phyloP scores from a whole-genome alignment of 1,284 basidiomycete genomes.

The Boletus subluridellus region DNA sequence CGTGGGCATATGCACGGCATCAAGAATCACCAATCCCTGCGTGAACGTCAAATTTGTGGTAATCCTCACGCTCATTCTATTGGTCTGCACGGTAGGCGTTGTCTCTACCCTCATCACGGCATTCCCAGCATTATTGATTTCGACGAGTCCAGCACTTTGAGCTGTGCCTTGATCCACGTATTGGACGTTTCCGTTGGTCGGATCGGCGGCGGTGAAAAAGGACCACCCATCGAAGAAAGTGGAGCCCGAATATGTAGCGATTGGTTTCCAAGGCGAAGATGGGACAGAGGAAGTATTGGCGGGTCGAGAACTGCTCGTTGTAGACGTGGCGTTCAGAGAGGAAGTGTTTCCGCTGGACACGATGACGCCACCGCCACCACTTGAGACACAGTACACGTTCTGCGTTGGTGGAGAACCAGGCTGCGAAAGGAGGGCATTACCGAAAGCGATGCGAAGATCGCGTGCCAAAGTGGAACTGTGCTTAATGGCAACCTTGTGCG shows the following conservation, averaged over 20 bases:
- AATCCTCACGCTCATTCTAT: conserved; percentile 74
- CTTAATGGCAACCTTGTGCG: conserved; percentile 44
- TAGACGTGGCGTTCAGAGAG: conserved; percentile 19
- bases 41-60: conserved; percentile 57
- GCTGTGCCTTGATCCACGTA: conserved; percentile 57
- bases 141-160: conserved; percentile 47
- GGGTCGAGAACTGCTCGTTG: conserved; percentile 19
- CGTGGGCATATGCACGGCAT: conserved; percentile 86
- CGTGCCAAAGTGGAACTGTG: conserved; percentile 58
- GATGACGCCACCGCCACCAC: conserved; percentile 22
- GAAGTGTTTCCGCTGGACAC: conserved; percentile 20
- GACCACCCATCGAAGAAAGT: conserved; percentile 79
- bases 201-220: conserved; percentile 71
- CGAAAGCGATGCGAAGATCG: conserved; percentile 64
- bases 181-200: conserved; percentile 70
- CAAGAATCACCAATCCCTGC: conserved; percentile 73
- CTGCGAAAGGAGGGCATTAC: conserved; percentile 44
- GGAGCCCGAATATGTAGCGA: conserved; percentile 46
- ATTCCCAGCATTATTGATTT: conserved; percentile 65
- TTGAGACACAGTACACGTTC: conserved; percentile 33
- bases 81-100: conserved; percentile 61
- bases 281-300: conserved; percentile 21
- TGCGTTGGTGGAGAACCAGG: conserved; percentile 25
- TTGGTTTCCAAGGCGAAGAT: conserved; percentile 37
- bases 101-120: conserved; percentile 84